Conservation (phyloP, 768 basidiomycete genomes). For the Amanita rimosa region DNA sequence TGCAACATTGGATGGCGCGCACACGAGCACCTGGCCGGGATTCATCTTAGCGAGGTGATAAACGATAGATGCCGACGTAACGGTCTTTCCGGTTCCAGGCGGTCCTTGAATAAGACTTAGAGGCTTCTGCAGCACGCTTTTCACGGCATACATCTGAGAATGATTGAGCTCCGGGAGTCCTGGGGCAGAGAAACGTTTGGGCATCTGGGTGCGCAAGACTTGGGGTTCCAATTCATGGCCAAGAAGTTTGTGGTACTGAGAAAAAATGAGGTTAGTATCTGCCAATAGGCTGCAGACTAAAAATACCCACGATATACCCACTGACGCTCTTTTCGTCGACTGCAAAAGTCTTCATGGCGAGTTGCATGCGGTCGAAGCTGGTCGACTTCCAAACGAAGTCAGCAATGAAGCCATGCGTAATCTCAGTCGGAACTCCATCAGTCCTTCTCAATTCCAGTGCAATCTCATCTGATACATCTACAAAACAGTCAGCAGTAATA, state of each 20-base stretch:
- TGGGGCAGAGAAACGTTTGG: conserved; percentile 94
- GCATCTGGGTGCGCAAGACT: conserved; percentile 84
- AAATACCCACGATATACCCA: conserved; percentile 82
- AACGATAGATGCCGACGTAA: conserved; percentile 97
- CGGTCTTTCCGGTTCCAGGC: conserved; percentile 97
- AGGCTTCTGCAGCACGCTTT: conserved; percentile 97
- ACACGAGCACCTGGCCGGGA: conserved; percentile 96
- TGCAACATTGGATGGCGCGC: conserved; percentile 97
- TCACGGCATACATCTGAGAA: conserved; percentile 99
- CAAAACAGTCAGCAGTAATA: conserved; percentile 6
- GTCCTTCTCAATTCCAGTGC: conserved; percentile 83
- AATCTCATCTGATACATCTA: conserved; percentile 97
- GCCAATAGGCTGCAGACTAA: background rate
- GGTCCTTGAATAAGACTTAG: conserved; percentile 97
- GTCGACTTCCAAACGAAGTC: conserved; percentile 99
- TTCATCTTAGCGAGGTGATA: conserved; percentile 99
- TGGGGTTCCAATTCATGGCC: conserved; percentile 98
- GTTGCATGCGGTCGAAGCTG: conserved; percentile 98
- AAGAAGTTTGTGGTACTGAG: conserved; percentile 93
- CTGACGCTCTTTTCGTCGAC: conserved; percentile 99
- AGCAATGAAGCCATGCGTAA: conserved; percentile 91
- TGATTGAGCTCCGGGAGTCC: conserved; percentile 97
- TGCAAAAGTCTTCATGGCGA: conserved; percentile 99
- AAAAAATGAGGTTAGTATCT: conserved; percentile 5
- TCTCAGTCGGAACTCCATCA: conserved; percentile 89